Conservation (phyloP, 257 asterid species). For the Capsicum baccatum region DNA sequence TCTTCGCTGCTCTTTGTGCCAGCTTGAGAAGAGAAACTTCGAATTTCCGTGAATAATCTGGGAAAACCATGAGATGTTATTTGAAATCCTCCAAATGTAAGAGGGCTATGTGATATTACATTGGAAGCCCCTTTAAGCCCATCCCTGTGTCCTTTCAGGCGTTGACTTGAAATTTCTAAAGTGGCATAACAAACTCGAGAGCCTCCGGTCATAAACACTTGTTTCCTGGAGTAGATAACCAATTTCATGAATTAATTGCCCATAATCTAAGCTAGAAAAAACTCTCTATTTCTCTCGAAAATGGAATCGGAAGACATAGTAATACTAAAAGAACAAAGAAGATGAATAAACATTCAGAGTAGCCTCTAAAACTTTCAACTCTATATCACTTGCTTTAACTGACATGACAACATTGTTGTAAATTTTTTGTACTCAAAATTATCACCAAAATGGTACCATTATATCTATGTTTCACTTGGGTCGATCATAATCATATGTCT, state of each 20-base stretch:
- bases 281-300: neutral
- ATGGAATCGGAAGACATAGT: neutral
- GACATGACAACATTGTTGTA: neutral
- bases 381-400: neutral
- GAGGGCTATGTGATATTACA: slow-evolving; percentile 34
- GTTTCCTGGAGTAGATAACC: slow-evolving; percentile 51
- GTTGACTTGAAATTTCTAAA: slow-evolving; percentile 44
- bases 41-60: slow-evolving; percentile 36
- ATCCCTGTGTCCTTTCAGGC: slow-evolving; percentile 36
- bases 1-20: slow-evolving; percentile 59
- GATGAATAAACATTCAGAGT: slow-evolving; percentile 9
- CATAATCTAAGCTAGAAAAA: neutral
- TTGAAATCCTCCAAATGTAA: slow-evolving; percentile 42
- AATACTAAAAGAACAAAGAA: neutral
- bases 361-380: slow-evolving; percentile 2
- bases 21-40: slow-evolving; percentile 57
- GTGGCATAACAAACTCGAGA: slow-evolving; percentile 40
- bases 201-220: slow-evolving; percentile 41
- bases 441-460: neutral
- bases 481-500: neutral
- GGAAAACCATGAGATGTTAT: slow-evolving; percentile 39
- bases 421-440: neutral
- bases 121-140: slow-evolving; percentile 40
- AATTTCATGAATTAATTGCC: neutral
- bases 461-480: neutral